Percentiles rank a stretch among this genome's conserved stretches.
These are phyloP conservation scores for Ceratocystis variospora DNA, from an alignment of 2,329 filamentous ascomycete genomes.

Conservation along the genomic window DNA sequence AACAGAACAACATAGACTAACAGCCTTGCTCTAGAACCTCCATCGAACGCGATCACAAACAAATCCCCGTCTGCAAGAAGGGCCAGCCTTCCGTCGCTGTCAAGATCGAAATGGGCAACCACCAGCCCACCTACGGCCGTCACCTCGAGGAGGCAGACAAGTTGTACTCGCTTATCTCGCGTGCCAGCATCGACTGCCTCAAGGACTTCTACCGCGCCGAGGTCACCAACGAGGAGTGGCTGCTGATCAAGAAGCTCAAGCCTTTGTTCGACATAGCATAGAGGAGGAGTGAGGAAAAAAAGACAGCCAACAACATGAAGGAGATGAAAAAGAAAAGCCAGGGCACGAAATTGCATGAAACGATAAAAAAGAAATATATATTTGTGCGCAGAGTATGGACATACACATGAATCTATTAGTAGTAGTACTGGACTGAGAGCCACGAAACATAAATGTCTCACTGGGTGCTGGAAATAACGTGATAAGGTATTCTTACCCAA, in stretches of 20 bases:
- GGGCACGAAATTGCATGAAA: not conserved
- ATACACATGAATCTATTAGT: not conserved
- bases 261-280: constrained; percentile 77
- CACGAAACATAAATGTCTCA: too few species aligned
- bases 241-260: constrained; percentile 89
- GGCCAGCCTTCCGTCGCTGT: constrained; percentile 93
- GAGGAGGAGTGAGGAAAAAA: constrained; percentile 20
- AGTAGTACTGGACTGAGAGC: too few species aligned
- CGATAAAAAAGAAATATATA: not conserved
- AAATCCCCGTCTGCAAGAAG: constrained; percentile 82
- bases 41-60: constrained; percentile 96
- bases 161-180: constrained; percentile 77
- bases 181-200: constrained; percentile 79
- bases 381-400: too few species aligned
- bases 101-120: constrained; percentile 87
- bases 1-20: constrained; percentile 22
- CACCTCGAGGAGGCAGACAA: constrained; percentile 85
- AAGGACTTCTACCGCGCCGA: constrained; percentile 92
- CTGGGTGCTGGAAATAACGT: not conserved
- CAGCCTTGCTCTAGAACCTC: constrained; percentile 48
- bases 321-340: not conserved
- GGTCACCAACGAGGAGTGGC: constrained; percentile 86
- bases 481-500: not conserved
- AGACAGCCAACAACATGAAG: not conserved
- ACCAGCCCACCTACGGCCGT: constrained; percentile 87